Evolutionary conservation across 2,329 filamentous ascomycete species (phyloP).

Genomic region (Trichoderma atroviride): DNA sequence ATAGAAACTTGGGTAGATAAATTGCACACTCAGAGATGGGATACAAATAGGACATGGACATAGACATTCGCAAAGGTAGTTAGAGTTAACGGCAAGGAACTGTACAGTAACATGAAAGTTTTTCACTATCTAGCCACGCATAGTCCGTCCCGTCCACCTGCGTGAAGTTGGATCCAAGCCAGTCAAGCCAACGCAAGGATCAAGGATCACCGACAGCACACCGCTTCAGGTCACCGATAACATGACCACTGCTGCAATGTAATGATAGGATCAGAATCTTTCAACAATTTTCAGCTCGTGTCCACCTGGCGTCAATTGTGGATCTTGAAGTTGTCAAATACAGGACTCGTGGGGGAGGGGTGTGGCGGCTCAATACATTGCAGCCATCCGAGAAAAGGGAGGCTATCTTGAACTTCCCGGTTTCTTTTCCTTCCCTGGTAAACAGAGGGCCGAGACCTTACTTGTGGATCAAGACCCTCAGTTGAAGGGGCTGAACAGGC

Average conservation of each 20-base stretch:
- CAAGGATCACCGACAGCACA: conserved; percentile 6
- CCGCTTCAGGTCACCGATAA: neutral
- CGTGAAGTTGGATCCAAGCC: neutral
- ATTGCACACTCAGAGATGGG: neutral
- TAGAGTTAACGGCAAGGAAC: neutral
- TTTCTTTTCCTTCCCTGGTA: neutral
- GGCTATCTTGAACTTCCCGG: neutral
- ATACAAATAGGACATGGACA: neutral
- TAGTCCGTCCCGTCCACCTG: neutral
- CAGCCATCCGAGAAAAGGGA: neutral
- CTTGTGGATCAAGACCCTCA: too few relatives aligned
- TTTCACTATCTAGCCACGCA: neutral
- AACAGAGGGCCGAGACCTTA: neutral
- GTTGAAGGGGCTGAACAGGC: neutral
- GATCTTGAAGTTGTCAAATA: neutral
- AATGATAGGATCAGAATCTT: neutral
- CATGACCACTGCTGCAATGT: neutral
- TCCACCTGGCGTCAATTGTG: neutral
- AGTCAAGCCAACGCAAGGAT: neutral
- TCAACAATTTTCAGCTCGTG: neutral
- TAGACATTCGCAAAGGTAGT: neutral
- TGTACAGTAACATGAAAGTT: neutral
- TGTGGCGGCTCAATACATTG: neutral
- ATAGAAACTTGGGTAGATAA: neutral
- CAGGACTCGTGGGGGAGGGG: neutral